phyloP scores from a whole-genome alignment of 345 rosid genomes.

The Cardamine resedifolia region DNA sequence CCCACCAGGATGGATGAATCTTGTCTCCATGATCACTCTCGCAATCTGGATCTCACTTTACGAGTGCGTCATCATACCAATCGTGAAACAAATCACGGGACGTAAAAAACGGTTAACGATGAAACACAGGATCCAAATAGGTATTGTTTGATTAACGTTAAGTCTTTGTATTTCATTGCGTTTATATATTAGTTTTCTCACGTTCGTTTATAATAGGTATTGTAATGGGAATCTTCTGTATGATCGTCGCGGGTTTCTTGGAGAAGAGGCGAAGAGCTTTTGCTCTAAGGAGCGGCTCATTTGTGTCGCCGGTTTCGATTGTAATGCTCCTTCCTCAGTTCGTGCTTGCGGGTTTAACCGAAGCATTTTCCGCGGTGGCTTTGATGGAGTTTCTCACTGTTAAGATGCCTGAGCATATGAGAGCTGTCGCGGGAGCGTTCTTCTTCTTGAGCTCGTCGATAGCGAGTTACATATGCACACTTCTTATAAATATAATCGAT shows the following conservation, averaged over 20 bases:
- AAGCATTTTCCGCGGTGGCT: constrained; percentile 74
- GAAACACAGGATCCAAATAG: constrained; percentile 52
- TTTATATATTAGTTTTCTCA: not conserved
- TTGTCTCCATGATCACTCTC: constrained; percentile 58
- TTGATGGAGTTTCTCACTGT: constrained; percentile 67
- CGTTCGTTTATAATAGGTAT: constrained; percentile 22
- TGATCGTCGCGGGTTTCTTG: constrained; percentile 52
- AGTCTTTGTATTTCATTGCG: not conserved
- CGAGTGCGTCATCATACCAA: constrained; percentile 48
- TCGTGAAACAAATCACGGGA: constrained; percentile 32
- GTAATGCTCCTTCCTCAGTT: constrained; percentile 62
- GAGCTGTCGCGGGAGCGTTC: constrained; percentile 70
- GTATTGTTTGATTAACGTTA: not conserved
- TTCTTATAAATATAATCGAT: constrained; percentile 48
- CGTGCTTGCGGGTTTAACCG: constrained; percentile 53
- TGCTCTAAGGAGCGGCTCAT: constrained; percentile 45
- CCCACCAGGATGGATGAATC: constrained; percentile 76
- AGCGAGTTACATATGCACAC: constrained; percentile 52
- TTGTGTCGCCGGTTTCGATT: constrained; percentile 47
- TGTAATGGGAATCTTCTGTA: constrained; percentile 49
- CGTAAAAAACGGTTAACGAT: constrained; percentile 46
- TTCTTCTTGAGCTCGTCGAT: constrained; percentile 65
- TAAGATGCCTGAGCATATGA: constrained; percentile 70
- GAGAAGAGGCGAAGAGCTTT: constrained; percentile 50
- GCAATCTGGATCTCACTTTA: constrained; percentile 64